phyloP scores from a whole-genome alignment of 176 grass and related monocot species.

The Themeda triandra region DNA sequence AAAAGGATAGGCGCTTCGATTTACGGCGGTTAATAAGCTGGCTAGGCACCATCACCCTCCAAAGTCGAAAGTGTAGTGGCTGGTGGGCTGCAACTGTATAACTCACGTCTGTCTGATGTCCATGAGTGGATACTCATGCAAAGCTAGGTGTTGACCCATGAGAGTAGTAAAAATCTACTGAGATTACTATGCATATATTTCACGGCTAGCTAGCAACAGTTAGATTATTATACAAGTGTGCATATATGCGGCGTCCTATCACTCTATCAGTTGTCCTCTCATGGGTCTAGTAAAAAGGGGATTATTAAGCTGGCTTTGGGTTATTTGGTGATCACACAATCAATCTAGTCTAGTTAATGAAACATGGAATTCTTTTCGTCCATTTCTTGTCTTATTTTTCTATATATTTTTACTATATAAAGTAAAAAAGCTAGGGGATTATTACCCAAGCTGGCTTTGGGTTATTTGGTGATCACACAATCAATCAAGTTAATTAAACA shows the following conservation, averaged over 20 bases:
- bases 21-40: not conserved
- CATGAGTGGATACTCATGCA: not conserved
- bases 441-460: not conserved
- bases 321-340: not conserved
- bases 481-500: not conserved
- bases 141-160: not conserved
- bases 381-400: not conserved
- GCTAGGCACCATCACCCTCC: not conserved
- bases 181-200: not conserved
- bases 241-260: constrained; percentile 8
- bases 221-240: not conserved
- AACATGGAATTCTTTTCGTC: not conserved
- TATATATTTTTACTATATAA: no score
- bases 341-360: not conserved
- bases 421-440: not conserved
- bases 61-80: not conserved
- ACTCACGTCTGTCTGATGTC: not conserved
- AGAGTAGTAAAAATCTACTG: not conserved
- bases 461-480: not conserved
- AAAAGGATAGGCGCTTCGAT: not conserved
- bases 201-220: not conserved
- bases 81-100: not conserved
- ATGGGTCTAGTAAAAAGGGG: not conserved
- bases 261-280: not conserved
- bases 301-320: not conserved